phyloP scores from a whole-genome alignment of 1,284 basidiomycete species.

The Trichosporon sp. region DNA sequence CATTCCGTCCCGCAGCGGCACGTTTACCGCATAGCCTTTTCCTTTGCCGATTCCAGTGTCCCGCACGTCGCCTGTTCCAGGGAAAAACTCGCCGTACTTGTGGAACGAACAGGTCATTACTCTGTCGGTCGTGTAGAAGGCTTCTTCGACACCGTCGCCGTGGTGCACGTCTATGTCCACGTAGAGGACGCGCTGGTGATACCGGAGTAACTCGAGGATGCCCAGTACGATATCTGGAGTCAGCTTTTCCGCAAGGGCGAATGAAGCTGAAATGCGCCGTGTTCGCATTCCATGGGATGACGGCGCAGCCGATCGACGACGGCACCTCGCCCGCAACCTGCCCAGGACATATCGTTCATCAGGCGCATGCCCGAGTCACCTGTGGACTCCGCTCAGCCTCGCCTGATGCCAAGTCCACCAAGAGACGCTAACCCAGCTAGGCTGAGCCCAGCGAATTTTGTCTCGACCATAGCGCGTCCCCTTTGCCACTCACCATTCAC shows the following conservation, averaged over 20 bases:
- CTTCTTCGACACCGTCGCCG: constrained; percentile 98
- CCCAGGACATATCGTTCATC: too few species aligned
- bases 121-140: constrained; percentile 96
- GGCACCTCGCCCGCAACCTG: too few species aligned
- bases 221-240: constrained; percentile 86
- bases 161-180: constrained; percentile 99
- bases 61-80: constrained; percentile 91
- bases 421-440: too few species aligned
- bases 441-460: too few species aligned
- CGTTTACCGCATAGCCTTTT: constrained; percentile 89
- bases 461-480: too few species aligned
- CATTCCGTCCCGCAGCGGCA: constrained; percentile 91
- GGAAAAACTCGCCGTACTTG: constrained; percentile 99
- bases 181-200: constrained; percentile 91
- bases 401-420: too few species aligned
- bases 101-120: constrained; percentile 99
- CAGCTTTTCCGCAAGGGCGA: too few species aligned
- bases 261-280: too few species aligned
- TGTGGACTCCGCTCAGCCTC: too few species aligned
- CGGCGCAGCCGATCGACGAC: too few species aligned
- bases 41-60: constrained; percentile 91
- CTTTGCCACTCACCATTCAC: constrained; percentile 69
- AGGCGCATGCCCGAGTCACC: too few species aligned
- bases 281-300: too few species aligned
- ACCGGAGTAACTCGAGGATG: constrained; percentile 87